A percentile compares a stretch with the other conserved stretches of the same genome.
Evolutionary conservation across 2,329 filamentous ascomycete genomes (phyloP).

Genomic region (Pseudogymnoascus sp.): DNA sequence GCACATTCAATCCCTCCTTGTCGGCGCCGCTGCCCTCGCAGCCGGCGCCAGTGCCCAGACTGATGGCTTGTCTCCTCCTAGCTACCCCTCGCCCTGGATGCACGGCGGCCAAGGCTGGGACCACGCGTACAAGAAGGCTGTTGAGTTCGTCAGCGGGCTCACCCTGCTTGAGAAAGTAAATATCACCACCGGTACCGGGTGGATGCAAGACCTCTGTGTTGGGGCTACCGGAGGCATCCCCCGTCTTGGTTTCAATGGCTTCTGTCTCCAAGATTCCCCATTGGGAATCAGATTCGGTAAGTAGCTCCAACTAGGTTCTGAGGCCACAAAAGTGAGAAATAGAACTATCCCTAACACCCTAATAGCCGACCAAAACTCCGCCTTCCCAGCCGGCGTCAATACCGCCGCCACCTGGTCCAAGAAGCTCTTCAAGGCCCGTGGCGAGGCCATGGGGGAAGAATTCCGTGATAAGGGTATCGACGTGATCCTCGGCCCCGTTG

Average conservation of each 20-base stretch:
- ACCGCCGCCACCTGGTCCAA: slow-evolving; percentile 70
- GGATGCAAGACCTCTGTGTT: slow-evolving; percentile 24
- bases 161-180: slow-evolving; percentile 84
- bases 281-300: slow-evolving; percentile 48
- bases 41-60: neutral
- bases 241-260: slow-evolving; percentile 26
- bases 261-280: slow-evolving; percentile 30
- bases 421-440: slow-evolving; percentile 59
- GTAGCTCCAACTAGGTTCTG: slow-evolving; percentile 58
- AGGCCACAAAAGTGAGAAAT: neutral
- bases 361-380: slow-evolving; percentile 60
- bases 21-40: neutral
- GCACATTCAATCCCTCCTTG: slow-evolving; percentile 1
- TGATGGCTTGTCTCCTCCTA: slow-evolving; percentile 23
- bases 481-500: slow-evolving; percentile 67
- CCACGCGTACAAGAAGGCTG: slow-evolving; percentile 64
- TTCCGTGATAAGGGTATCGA: slow-evolving; percentile 67
- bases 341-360: slow-evolving; percentile 60
- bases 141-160: slow-evolving; percentile 62
- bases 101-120: slow-evolving; percentile 44
- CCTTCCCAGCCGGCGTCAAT: slow-evolving; percentile 71
- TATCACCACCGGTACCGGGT: slow-evolving; percentile 69
- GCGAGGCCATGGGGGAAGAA: slow-evolving; percentile 61
- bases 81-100: slow-evolving; percentile 31
- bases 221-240: slow-evolving; percentile 28